Percentiles rank a stretch among this genome's conserved stretches.
Evolutionary conservation across 116 monocot genomes (phyloP).

Genomic region (Cymodocea nodosa): DNA sequence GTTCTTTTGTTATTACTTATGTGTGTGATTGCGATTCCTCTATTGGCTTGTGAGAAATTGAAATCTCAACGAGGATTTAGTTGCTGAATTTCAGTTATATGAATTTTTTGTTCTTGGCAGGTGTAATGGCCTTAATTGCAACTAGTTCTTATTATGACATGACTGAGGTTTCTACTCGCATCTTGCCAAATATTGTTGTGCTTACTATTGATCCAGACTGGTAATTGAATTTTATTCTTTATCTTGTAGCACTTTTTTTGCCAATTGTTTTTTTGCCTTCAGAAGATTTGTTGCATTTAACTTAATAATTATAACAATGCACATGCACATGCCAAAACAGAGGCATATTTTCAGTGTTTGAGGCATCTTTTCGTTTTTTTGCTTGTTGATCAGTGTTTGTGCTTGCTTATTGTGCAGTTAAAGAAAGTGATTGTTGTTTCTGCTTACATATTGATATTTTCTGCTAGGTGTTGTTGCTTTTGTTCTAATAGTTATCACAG

Average conservation of each 20-base stretch:
- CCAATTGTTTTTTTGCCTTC: not conserved
- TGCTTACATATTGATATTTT: too few species aligned
- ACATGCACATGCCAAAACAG: too few species aligned
- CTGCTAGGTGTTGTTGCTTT: too few species aligned
- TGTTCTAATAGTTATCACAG: too few species aligned
- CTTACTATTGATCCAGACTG: slow-evolving; percentile 89
- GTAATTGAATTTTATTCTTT: slow-evolving; percentile 22
- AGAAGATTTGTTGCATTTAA: not conserved
- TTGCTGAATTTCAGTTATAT: not conserved
- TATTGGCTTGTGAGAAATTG: not conserved
- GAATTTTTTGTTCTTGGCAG: slow-evolving; percentile 33
- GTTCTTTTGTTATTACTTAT: not conserved
- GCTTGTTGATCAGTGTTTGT: too few species aligned
- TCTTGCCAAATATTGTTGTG: slow-evolving; percentile 84
- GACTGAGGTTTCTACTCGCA: slow-evolving; percentile 88
- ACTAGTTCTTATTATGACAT: slow-evolving; percentile 96
- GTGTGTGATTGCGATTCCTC: not conserved
- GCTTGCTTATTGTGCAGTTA: too few species aligned
- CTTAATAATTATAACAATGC: too few species aligned
- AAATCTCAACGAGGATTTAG: too few species aligned
- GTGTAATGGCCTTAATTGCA: slow-evolving; percentile 90
- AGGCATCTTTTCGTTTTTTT: too few species aligned
- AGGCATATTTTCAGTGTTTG: too few species aligned
- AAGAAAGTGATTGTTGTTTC: too few species aligned
- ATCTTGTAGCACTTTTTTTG: not conserved